A percentile compares a stretch with the other conserved stretches of the same genome.
phyloP scores from a whole-genome alignment of 768 basidiomycete genomes.

The Collybiopsis confluens region DNA sequence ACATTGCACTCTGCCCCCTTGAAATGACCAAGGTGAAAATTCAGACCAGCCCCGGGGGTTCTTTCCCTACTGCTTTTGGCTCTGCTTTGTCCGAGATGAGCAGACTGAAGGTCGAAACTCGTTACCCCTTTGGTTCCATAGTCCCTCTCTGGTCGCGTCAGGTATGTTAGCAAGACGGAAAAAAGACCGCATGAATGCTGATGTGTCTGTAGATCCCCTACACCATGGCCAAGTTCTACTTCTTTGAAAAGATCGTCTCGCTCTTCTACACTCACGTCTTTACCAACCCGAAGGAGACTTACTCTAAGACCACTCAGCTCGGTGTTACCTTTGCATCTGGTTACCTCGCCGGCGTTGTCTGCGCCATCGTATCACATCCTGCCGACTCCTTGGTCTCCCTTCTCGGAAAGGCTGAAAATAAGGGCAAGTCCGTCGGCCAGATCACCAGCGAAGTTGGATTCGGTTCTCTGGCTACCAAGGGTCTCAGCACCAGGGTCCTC shows the following conservation, averaged over 20 bases:
- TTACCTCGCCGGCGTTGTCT: constrained; percentile 93
- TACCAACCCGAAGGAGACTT: constrained; percentile 70
- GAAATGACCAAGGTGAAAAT: constrained; percentile 95
- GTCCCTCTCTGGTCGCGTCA: constrained; percentile 88
- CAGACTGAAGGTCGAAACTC: constrained; percentile 61
- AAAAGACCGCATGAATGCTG: neutral
- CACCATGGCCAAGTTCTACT: constrained; percentile 99
- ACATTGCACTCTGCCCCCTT: constrained; percentile 91
- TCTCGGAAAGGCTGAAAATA: constrained; percentile 87
- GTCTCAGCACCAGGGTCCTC: constrained; percentile 81
- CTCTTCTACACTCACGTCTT: constrained; percentile 88
- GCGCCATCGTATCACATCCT: constrained; percentile 94
- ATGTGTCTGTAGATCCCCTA: constrained; percentile 71
- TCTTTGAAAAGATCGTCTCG: constrained; percentile 86
- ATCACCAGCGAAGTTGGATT: constrained; percentile 73
- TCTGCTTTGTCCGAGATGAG: constrained; percentile 71
- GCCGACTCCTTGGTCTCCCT: constrained; percentile 91
- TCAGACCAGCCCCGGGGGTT: constrained; percentile 70
- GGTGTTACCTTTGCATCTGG: constrained; percentile 87
- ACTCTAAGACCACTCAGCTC: constrained; percentile 81
- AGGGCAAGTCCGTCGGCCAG: constrained; percentile 69
- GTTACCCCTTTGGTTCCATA: constrained; percentile 82
- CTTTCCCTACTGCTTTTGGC: constrained; percentile 74
- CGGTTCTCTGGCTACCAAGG: constrained; percentile 68
- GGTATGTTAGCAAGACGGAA: constrained; percentile 31